Conservation (phyloP, 2,329 filamentous ascomycete genomes). For the Colletotrichum spinosum region DNA sequence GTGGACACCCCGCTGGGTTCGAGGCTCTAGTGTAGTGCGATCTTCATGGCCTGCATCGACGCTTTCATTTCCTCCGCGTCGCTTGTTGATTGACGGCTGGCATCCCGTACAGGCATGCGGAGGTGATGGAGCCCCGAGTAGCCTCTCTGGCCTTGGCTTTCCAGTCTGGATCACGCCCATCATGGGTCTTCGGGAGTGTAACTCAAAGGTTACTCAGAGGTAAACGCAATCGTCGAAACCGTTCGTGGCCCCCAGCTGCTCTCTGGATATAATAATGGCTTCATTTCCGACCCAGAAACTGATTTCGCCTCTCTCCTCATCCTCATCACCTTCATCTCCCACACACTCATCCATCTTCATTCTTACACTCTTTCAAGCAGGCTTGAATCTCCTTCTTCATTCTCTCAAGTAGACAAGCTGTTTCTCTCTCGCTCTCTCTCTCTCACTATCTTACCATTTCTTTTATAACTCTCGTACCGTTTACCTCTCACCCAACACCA, state of each 20-base stretch:
- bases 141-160: slow-evolving; percentile 2
- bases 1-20: slow-evolving; percentile 16
- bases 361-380: slow-evolving; percentile 34
- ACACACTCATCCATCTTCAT: slow-evolving; percentile 15
- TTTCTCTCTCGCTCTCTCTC: neutral
- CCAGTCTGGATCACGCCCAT: slow-evolving; percentile 7
- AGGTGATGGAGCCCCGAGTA: slow-evolving; percentile 13
- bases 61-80: slow-evolving; percentile 36
- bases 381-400: slow-evolving; percentile 30
- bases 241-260: neutral
- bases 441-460: too few species aligned
- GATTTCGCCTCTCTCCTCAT: neutral
- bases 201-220: slow-evolving; percentile 7
- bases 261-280: slow-evolving; percentile 30
- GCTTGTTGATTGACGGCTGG: slow-evolving; percentile 29
- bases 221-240: neutral
- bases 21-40: slow-evolving; percentile 23
- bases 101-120: slow-evolving; percentile 17
- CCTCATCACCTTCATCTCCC: slow-evolving; percentile 15
- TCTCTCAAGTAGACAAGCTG: slow-evolving; percentile 32
- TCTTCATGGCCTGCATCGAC: slow-evolving; percentile 35
- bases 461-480: too few species aligned
- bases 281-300: slow-evolving; percentile 1
- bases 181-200: slow-evolving; percentile 7
- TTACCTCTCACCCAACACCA: too few species aligned